Evolutionary conservation across 345 rosid species (phyloP).

Genomic region (Gossypium australe): DNA sequence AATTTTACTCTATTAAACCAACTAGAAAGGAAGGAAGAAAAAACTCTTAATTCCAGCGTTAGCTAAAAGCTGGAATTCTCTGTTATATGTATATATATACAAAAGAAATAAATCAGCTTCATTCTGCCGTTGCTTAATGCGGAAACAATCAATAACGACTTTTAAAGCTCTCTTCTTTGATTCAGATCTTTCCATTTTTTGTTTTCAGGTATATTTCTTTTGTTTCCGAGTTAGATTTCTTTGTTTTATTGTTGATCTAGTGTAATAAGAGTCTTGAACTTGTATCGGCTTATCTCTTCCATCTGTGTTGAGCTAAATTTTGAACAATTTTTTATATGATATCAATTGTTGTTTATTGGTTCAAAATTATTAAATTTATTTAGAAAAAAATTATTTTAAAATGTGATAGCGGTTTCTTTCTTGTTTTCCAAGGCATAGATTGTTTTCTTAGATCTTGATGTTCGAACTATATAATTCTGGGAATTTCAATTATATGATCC

Average conservation of each 20-base stretch:
- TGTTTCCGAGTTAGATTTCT: not conserved
- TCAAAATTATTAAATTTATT: not conserved
- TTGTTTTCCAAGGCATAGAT: not conserved
- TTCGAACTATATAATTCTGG: not conserved
- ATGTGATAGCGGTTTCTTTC: not conserved
- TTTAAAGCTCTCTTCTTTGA: not conserved
- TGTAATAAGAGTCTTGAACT: not conserved
- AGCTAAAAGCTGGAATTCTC: conserved; percentile 8
- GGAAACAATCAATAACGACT: not conserved
- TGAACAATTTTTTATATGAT: not conserved
- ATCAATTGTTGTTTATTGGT: too few species aligned
- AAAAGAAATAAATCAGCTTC: not conserved
- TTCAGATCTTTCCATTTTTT: not conserved
- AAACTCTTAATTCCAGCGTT: not conserved
- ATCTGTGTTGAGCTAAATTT: not conserved
- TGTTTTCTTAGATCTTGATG: not conserved
- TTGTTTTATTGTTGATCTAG: not conserved
- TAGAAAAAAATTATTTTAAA: not conserved
- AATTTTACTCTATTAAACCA: not conserved
- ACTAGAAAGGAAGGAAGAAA: not conserved
- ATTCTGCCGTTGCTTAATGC: not conserved
- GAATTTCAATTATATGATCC: not conserved
- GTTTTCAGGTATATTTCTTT: not conserved
- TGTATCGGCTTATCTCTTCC: not conserved
- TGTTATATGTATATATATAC: not conserved